Evolutionary conservation across 768 basidiomycete genomes (phyloP).

Genomic region (Macrocybe gigantea): DNA sequence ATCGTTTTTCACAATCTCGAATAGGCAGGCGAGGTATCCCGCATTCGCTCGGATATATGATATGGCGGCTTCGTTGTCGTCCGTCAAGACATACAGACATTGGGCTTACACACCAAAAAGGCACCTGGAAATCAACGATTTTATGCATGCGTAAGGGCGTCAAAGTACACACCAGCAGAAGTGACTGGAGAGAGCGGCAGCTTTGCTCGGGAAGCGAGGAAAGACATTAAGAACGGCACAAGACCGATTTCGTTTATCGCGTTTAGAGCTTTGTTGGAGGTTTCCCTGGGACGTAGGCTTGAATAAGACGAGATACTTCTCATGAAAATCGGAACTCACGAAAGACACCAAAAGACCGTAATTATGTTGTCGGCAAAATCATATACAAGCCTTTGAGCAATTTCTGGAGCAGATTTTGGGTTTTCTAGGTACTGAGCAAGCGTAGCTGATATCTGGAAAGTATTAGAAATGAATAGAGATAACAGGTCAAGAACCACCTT

Average conservation of each 20-base stretch:
- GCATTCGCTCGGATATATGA: conserved; percentile 57
- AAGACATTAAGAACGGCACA: conserved; percentile 86
- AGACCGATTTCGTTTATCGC: conserved; percentile 80
- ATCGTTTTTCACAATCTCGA: conserved; percentile 17
- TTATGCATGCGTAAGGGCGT: conserved; percentile 1
- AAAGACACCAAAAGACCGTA: conserved; percentile 90
- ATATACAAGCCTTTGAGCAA: conserved; percentile 70
- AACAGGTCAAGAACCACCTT: conserved; percentile 43
- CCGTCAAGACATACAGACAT: conserved; percentile 87
- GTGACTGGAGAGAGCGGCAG: conserved; percentile 68
- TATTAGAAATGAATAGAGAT: neutral
- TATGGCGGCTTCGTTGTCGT: conserved; percentile 79
- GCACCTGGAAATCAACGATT: neutral
- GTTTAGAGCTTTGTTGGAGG: conserved; percentile 86
- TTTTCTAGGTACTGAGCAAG: conserved; percentile 61
- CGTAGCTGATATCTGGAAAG: conserved; percentile 61
- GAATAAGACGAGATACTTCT: neutral
- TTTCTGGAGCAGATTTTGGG: conserved; percentile 61
- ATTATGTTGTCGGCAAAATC: conserved; percentile 91
- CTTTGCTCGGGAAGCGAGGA: conserved; percentile 64
- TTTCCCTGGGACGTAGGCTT: conserved; percentile 56
- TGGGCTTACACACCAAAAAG: conserved; percentile 49
- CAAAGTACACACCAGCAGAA: conserved; percentile 60
- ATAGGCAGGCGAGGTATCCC: conserved; percentile 57
- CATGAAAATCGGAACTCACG: conserved; percentile 48